Conservation (phyloP, 1,284 basidiomycete species). For the Takashimella tepidaria region DNA sequence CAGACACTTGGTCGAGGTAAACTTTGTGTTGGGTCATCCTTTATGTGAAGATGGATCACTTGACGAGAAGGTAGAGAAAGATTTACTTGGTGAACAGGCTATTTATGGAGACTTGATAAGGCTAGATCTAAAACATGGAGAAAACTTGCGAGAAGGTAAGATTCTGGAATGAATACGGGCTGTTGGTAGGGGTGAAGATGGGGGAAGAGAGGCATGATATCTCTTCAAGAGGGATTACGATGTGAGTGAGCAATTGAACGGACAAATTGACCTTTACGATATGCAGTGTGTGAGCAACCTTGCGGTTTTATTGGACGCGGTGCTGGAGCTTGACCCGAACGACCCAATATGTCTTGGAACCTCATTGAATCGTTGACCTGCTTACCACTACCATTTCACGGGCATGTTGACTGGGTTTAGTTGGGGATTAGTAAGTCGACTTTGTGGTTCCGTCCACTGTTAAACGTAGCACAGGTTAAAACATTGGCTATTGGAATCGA, state of each 20-base stretch:
- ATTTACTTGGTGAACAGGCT: conserved; percentile 14
- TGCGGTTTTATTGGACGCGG: conserved; percentile 19
- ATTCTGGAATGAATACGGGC: conserved; percentile 13
- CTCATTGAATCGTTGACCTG: conserved; percentile 15
- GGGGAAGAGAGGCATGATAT: conserved; percentile 7
- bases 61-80: conserved; percentile 10
- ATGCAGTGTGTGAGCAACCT: conserved; percentile 23
- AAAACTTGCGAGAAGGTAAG: conserved; percentile 18
- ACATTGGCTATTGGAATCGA: conserved; percentile 21
- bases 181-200: conserved; percentile 4
- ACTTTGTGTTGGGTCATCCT: conserved; percentile 22
- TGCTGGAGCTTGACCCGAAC: conserved; percentile 12
- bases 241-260: conserved; percentile 12
- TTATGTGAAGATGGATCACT: conserved; percentile 8
- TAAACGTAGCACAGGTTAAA: conserved; percentile 10
- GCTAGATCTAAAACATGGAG: conserved; percentile 13
- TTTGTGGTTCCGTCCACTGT: no score
- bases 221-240: conserved; percentile 26
- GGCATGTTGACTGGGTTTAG: conserved; percentile 29
- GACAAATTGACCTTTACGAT: neutral
- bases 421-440: conserved; percentile 18
- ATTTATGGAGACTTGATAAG: conserved; percentile 18
- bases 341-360: conserved; percentile 22
- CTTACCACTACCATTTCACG: conserved; percentile 18
- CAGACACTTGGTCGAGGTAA: conserved; percentile 22